phyloP scores from a whole-genome alignment of 257 asterid species.

The Solanum chmielewskii region DNA sequence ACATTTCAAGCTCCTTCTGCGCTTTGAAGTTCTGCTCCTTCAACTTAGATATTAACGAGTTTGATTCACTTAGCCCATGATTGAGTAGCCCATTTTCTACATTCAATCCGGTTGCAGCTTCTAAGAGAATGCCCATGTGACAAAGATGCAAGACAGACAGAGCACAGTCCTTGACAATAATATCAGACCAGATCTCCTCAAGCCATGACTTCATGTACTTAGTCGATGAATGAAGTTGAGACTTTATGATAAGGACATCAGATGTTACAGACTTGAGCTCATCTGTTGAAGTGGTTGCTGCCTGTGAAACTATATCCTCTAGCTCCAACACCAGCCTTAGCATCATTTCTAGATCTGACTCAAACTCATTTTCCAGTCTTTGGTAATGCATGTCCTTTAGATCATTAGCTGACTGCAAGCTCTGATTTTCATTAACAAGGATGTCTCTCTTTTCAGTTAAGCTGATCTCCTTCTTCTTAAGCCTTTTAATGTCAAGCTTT shows the following conservation, averaged over 20 bases:
- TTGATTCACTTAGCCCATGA: slow-evolving; percentile 69
- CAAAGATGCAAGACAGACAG: slow-evolving; percentile 83
- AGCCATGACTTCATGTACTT: slow-evolving; percentile 45
- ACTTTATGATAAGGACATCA: slow-evolving; percentile 38
- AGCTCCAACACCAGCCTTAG: slow-evolving; percentile 42
- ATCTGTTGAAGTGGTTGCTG: slow-evolving; percentile 32
- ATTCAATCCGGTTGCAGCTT: slow-evolving; percentile 66
- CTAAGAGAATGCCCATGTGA: slow-evolving; percentile 81
- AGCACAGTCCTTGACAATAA: slow-evolving; percentile 75
- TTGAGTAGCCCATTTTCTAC: slow-evolving; percentile 85
- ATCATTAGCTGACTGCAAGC: slow-evolving; percentile 40
- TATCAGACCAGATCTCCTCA: slow-evolving; percentile 92
- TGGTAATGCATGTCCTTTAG: slow-evolving; percentile 37
- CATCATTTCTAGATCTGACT: slow-evolving; percentile 40
- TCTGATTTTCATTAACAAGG: slow-evolving; percentile 39
- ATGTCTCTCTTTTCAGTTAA: slow-evolving; percentile 27
- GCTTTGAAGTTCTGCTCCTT: slow-evolving; percentile 61
- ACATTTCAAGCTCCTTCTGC: slow-evolving; percentile 71
- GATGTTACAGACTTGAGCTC: slow-evolving; percentile 34
- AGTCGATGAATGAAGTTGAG: slow-evolving; percentile 40
- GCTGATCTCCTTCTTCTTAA: slow-evolving; percentile 38
- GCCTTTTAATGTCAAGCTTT: slow-evolving; percentile 49
- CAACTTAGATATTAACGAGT: slow-evolving; percentile 53
- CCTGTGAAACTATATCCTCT: slow-evolving; percentile 46
- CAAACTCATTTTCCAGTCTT: slow-evolving; percentile 37